Percentiles rank a stretch among this genome's conserved stretches.
Conservation (phyloP, 2,329 filamentous ascomycete species). For the Sarocladium kiliense region DNA sequence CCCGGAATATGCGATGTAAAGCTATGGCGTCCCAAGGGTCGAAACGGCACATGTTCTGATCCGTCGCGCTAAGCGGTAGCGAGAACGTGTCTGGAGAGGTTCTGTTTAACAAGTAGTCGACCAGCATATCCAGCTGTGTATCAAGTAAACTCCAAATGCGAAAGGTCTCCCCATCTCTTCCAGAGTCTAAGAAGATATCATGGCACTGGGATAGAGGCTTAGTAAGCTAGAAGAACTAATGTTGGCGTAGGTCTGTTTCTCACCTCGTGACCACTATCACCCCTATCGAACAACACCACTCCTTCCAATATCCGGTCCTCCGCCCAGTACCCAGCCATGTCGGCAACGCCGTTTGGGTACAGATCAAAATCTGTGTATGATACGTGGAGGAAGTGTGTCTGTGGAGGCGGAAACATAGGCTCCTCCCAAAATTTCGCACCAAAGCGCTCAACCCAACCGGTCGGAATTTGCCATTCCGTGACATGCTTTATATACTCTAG, state of each 20-base stretch:
- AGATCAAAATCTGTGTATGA: conserved; percentile 12
- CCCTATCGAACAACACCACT: conserved; percentile 23
- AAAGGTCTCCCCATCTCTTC: not conserved
- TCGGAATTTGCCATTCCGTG: not conserved
- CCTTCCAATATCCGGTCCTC: conserved; percentile 23
- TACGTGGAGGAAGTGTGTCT: not conserved
- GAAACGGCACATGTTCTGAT: not conserved
- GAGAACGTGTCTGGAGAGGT: not conserved
- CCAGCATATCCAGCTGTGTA: not conserved
- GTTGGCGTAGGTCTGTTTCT: not conserved
- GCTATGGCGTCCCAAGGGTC: conserved; percentile 6
- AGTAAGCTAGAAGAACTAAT: not conserved
- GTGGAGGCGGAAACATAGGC: not conserved
- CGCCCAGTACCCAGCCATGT: conserved; percentile 23
- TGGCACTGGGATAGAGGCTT: not conserved
- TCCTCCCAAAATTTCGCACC: not conserved
- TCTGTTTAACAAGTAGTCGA: not conserved
- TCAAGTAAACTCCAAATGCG: not conserved
- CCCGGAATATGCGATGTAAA: not conserved
- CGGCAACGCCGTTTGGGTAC: conserved; percentile 19
- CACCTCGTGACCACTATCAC: conserved; percentile 15
- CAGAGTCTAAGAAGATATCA: not conserved
- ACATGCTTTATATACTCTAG: not conserved
- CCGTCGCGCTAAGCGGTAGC: not conserved
- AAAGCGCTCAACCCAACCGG: not conserved